Conservation (phyloP, 768 basidiomycete species). For the Scleroderma bovista region DNA sequence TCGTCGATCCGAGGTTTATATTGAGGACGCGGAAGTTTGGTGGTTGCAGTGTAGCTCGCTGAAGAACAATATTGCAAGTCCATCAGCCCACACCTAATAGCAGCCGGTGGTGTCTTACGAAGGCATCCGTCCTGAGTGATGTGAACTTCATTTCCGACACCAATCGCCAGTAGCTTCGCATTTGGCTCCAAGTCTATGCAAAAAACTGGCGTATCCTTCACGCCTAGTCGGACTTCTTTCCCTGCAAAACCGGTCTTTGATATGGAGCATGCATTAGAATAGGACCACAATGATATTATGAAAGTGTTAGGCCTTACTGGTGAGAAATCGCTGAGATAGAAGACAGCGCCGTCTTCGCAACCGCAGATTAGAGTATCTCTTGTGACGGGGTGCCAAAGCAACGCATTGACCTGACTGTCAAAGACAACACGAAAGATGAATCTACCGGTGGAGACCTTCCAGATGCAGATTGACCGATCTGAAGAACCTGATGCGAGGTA, state of each 20-base stretch:
- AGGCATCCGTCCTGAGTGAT: not conserved
- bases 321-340: not conserved
- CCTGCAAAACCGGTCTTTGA: not conserved
- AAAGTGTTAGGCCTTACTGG: not conserved
- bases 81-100: not conserved
- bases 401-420: not conserved
- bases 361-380: slow-evolving; percentile 1
- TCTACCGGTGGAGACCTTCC: not conserved
- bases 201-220: not conserved
- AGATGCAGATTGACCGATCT: not conserved
- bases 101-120: not conserved
- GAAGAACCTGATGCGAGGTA: not conserved
- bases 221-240: not conserved
- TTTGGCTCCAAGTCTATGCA: not conserved
- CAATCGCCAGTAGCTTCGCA: not conserved
- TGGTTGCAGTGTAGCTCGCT: not conserved
- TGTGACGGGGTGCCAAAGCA: not conserved
- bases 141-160: not conserved
- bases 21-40: not conserved
- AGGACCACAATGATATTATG: not conserved
- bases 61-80: not conserved
- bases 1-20: not conserved
- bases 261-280: not conserved
- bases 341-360: not conserved
- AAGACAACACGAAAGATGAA: not conserved